Percentiles rank a stretch among this genome's conserved stretches.
phyloP scores from a whole-genome alignment of 1,284 basidiomycete genomes.

The Wolfiporia cocos region DNA sequence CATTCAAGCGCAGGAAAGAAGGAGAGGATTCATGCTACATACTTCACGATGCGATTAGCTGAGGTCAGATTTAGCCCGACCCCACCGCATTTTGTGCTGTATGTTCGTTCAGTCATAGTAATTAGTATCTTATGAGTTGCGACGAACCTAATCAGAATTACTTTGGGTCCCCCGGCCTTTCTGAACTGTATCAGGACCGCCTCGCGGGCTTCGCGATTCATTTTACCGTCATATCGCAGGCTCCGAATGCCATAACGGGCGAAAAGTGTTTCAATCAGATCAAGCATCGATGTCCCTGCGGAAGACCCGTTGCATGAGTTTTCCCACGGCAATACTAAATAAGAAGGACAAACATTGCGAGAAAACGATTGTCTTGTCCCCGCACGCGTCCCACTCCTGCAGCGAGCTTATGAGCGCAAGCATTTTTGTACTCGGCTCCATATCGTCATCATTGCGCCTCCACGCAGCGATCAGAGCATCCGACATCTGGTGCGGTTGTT shows the following conservation, averaged over 20 bases:
- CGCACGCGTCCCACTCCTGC: slow-evolving; percentile 51
- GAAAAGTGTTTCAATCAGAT: slow-evolving; percentile 54
- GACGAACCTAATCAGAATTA: slow-evolving; percentile 55
- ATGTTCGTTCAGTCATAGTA: background rate
- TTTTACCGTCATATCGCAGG: slow-evolving; percentile 60
- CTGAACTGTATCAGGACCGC: slow-evolving; percentile 44
- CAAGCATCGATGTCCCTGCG: slow-evolving; percentile 67
- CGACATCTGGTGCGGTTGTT: slow-evolving; percentile 25
- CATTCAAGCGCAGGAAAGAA: too few relatives aligned
- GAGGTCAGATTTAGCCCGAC: slow-evolving; percentile 61
- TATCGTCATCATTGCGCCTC: slow-evolving; percentile 47
- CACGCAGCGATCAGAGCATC: slow-evolving; percentile 42
- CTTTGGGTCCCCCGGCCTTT: slow-evolving; percentile 44
- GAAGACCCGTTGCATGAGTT: too few relatives aligned
- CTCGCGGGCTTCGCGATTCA: slow-evolving; percentile 49
- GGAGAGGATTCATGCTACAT: too few relatives aligned
- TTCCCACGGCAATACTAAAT: too few relatives aligned
- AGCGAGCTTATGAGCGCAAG: slow-evolving; percentile 44
- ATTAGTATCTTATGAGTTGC: too few relatives aligned
- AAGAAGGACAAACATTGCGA: slow-evolving; percentile 60
- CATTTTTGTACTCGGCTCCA: slow-evolving; percentile 69
- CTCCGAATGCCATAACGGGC: slow-evolving; percentile 50
- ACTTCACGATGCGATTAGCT: slow-evolving; percentile 67
- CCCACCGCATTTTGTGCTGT: slow-evolving; percentile 59
- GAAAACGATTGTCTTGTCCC: slow-evolving; percentile 65